These are phyloP conservation scores for Neopestalotiopsis rosae DNA, from an alignment of 2,329 filamentous ascomycete genomes.

Conservation along the genomic window DNA sequence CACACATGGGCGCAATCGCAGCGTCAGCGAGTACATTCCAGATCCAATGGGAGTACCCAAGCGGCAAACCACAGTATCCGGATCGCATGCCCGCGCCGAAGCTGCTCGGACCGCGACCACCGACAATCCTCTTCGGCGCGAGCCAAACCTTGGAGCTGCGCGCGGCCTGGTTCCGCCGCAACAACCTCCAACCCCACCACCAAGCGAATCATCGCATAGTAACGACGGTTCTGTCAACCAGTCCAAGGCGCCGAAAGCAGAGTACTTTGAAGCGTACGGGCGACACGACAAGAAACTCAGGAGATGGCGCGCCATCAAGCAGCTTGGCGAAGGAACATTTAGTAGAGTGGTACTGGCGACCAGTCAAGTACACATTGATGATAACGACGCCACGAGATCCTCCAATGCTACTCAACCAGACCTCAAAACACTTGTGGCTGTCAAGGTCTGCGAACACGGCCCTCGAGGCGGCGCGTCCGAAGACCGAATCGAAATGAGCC, in stretches of 20 bases:
- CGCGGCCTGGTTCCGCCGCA: conserved; percentile 72
- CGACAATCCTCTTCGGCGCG: conserved; percentile 67
- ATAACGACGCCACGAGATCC: conserved; percentile 44
- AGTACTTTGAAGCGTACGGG: conserved; percentile 74
- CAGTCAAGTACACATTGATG: conserved; percentile 66
- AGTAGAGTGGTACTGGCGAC: conserved; percentile 93
- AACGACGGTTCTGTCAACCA: conserved; percentile 48
- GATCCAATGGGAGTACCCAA: conserved; percentile 72
- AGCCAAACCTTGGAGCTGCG: conserved; percentile 79
- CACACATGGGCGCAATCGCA: conserved; percentile 74
- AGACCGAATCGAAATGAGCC: conserved; percentile 87
- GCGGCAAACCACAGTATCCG: conserved; percentile 76
- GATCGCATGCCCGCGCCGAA: conserved; percentile 56
- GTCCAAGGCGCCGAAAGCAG: conserved; percentile 48
- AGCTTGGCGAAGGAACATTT: conserved; percentile 92
- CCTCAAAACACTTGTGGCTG: conserved; percentile 84
- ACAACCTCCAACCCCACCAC: conserved; percentile 79
- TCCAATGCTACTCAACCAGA: conserved; percentile 51
- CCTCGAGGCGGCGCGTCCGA: conserved; percentile 93
- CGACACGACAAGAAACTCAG: conserved; percentile 72
- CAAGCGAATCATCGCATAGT: conserved; percentile 71
- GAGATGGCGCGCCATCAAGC: conserved; percentile 79
- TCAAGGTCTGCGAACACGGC: conserved; percentile 95
- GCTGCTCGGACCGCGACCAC: conserved; percentile 37
- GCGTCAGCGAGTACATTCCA: conserved; percentile 86